Evolutionary conservation across 1,284 basidiomycete species (phyloP), one percentile per base, ranked within the genome.

Genomic region (Melampsora americana): DNA sequence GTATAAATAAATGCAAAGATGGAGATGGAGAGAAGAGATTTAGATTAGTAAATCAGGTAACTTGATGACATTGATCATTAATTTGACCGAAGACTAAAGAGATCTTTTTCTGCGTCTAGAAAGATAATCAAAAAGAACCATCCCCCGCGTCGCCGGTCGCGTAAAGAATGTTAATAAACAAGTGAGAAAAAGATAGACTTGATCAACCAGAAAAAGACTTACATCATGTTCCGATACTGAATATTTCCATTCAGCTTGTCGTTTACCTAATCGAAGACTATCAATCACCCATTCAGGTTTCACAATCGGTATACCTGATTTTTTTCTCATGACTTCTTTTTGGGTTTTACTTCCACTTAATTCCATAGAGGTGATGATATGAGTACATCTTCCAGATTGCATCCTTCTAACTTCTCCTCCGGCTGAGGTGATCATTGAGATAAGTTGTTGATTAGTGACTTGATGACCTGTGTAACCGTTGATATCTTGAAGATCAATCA

Each of bases 381-480:
- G 73, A 42, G 73, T 75, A n/a, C 56, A 62, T 20, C 42, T 46
- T 46, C 39, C 65, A 39, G 28, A 66, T 14, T 61, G 26, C 14
- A 67, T 42, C 53, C 66, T 65, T 48, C 65, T 50, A 14, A 61
- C 59, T 61, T 75, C 56, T 26, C 65, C 73, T 42, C 73, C 73
- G 4, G 65, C 66, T 23, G 53, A 50, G 59, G 62, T 50, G 30
- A 75, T 62, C 44, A 68, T 62, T 28, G 26, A 20, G 48, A 69
- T 75, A 18, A 75, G 42, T 23, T 32, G 66, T 48, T 67, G 65
- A 39, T 75, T 75, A 7, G 53, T 60, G 18, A 61, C 23, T 18
- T 74, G 50, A n/a, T 42, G 42, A n/a, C 73, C 73, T 28, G 73
- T 75, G 42, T 75, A 75, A 16, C 73, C 73, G 39, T 67, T 75